Evolutionary conservation across 331 rosid species (phyloP).

Genomic region (Dryas integrifolia): DNA sequence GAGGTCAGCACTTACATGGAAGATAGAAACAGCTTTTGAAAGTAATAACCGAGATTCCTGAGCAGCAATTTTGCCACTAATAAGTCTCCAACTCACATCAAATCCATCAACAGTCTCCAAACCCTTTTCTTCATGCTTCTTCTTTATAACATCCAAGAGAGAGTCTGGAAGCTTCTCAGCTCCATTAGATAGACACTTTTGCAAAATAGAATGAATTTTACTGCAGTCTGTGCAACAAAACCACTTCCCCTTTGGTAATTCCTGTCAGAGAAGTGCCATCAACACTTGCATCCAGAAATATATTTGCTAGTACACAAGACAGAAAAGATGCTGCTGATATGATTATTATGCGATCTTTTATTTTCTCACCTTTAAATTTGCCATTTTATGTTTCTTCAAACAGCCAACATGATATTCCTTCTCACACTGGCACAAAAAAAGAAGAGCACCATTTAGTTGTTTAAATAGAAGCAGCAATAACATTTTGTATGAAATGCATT

Average conservation of each 20-base stretch:
- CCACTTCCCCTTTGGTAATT: constrained; percentile 90
- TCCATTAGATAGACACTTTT: constrained; percentile 55
- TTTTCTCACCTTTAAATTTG: constrained; percentile 66
- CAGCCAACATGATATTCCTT: constrained; percentile 97
- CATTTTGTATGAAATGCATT: not conserved
- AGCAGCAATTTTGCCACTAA: constrained; percentile 78
- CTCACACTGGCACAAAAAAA: constrained; percentile 63
- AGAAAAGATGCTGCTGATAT: constrained; percentile 13
- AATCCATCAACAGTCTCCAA: constrained; percentile 43
- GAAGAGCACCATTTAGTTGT: constrained; percentile 12
- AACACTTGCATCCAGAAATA: constrained; percentile 23
- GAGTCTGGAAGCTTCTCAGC: constrained; percentile 70
- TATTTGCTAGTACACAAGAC: constrained; percentile 20
- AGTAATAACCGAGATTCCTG: constrained; percentile 77
- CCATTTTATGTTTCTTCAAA: constrained; percentile 92
- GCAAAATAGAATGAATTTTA: constrained; percentile 68
- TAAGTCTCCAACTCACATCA: constrained; percentile 78
- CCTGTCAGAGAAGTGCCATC: constrained; percentile 46
- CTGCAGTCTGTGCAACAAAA: constrained; percentile 78
- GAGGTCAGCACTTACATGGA: constrained; percentile 57
- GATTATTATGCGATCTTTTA: constrained; percentile 22
- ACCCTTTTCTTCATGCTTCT: constrained; percentile 56
- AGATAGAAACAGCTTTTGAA: constrained; percentile 82
- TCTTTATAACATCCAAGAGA: constrained; percentile 51
- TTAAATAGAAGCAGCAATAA: constrained; percentile 21